These are phyloP conservation scores for Aspergillus steynii DNA, from an alignment of 495 filamentous ascomycete genomes.

Conservation along the genomic window DNA sequence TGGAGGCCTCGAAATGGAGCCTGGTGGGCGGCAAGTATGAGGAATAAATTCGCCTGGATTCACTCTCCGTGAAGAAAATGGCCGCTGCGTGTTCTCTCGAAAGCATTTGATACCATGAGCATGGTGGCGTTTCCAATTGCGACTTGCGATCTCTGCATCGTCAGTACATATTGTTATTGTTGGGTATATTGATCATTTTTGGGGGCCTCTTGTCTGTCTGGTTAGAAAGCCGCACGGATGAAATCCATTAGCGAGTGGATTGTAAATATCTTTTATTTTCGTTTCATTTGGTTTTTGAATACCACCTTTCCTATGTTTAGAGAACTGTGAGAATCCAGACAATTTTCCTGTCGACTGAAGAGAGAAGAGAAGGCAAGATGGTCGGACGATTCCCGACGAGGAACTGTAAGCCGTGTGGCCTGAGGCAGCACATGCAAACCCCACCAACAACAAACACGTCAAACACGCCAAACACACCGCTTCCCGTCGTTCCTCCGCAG, in stretches of 20 bases:
- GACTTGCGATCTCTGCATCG: constrained; percentile 19
- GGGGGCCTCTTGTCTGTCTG: constrained; percentile 9
- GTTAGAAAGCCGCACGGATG: constrained; percentile 9
- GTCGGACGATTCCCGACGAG: no score
- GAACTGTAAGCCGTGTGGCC: no score
- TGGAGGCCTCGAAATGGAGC: constrained; percentile 71
- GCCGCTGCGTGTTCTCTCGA: constrained; percentile 31
- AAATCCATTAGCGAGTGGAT: constrained; percentile 15
- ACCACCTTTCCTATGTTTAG: constrained; percentile 7
- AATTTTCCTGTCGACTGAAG: neutral
- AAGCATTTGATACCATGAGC: constrained; percentile 35
- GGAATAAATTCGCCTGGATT: constrained; percentile 52
- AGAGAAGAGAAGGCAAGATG: no score
- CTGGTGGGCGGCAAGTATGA: constrained; percentile 69
- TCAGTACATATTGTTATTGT: constrained; percentile 16
- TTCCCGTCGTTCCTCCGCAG: neutral
- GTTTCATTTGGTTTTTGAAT: constrained; percentile 12
- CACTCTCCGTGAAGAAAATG: constrained; percentile 4
- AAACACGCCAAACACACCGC: neutral
- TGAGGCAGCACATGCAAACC: neutral
- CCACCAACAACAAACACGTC: constrained; percentile 1
- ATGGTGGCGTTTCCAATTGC: constrained; percentile 29
- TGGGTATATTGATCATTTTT: neutral
- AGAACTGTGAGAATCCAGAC: constrained; percentile 5
- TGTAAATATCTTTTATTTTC: constrained; percentile 23